Evolutionary conservation across 768 basidiomycete genomes (phyloP).

Genomic region (Suillus ampliporus): DNA sequence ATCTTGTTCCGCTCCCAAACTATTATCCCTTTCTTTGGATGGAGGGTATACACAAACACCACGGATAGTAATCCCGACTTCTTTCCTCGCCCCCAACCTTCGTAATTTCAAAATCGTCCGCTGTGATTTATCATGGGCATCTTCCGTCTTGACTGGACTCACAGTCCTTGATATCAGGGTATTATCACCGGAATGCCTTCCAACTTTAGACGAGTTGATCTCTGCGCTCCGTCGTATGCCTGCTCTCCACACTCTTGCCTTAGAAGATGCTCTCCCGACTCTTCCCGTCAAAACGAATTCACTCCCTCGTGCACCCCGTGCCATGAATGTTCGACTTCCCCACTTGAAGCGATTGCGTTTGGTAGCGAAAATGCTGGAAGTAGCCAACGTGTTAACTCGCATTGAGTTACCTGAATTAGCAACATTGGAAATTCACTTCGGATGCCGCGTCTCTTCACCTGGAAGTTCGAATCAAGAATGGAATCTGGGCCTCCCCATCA

Average conservation of each 20-base stretch:
- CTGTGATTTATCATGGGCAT: conserved; percentile 44
- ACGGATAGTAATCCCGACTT: conserved; percentile 4
- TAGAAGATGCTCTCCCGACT: conserved; percentile 42
- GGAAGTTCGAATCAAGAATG: neutral
- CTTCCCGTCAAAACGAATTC: neutral
- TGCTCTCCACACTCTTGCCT: conserved; percentile 37
- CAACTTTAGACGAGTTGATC: conserved; percentile 39
- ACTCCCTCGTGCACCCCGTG: neutral
- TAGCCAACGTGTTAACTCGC: neutral
- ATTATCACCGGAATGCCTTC: conserved; percentile 31
- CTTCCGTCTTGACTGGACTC: conserved; percentile 40
- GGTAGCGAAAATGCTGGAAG: neutral
- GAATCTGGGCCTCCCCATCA: neutral
- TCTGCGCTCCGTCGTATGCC: conserved; percentile 42
- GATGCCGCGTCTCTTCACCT: neutral
- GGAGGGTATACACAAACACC: conserved; percentile 18
- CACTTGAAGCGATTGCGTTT: conserved; percentile 3
- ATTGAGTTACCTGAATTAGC: neutral
- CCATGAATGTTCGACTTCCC: neutral
- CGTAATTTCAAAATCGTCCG: conserved; percentile 41
- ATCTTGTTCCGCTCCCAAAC: conserved; percentile 33
- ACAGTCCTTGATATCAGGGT: conserved; percentile 43
- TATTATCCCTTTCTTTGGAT: conserved; percentile 36
- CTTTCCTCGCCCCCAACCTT: conserved; percentile 36
- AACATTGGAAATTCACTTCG: neutral